These are phyloP conservation scores for Tricholoma hemisulphureum DNA, from an alignment of 768 basidiomycete genomes.

Conservation along the genomic window DNA sequence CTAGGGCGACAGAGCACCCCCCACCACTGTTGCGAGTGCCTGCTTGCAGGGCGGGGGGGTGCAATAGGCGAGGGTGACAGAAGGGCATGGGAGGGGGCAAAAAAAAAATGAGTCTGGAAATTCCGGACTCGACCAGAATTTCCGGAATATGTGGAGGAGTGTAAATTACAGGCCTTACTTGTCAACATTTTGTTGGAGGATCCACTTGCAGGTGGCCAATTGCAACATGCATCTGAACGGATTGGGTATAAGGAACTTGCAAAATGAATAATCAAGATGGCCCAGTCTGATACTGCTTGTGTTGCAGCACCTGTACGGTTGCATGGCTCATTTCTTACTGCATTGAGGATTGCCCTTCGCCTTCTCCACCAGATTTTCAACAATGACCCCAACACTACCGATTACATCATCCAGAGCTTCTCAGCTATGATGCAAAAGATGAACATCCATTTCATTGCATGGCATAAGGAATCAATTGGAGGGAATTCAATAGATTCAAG, in stretches of 20 bases:
- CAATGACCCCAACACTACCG: too few species aligned
- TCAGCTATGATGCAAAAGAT: not conserved
- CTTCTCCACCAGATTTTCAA: not conserved
- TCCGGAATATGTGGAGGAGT: too few species aligned
- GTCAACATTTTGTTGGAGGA: not conserved
- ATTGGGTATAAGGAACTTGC: not conserved
- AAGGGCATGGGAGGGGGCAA: too few species aligned
- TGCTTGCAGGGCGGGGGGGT: too few species aligned
- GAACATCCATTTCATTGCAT: not conserved
- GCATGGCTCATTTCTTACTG: not conserved
- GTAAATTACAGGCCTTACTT: too few species aligned
- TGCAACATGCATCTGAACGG: not conserved
- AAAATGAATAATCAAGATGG: not conserved
- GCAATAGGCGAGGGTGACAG: too few species aligned
- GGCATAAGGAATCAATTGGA: not conserved
- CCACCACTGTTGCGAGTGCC: too few species aligned
- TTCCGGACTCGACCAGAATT: too few species aligned
- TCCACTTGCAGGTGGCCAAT: not conserved
- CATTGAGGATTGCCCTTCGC: not conserved
- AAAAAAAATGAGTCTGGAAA: too few species aligned
- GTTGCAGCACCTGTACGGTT: not conserved
- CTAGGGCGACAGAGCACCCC: too few species aligned
- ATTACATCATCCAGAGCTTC: not conserved
- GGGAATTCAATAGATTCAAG: not conserved
- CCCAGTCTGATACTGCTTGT: not conserved